Conservation (phyloP, 2,329 filamentous ascomycete genomes). For the Sarocladium oryzae region DNA sequence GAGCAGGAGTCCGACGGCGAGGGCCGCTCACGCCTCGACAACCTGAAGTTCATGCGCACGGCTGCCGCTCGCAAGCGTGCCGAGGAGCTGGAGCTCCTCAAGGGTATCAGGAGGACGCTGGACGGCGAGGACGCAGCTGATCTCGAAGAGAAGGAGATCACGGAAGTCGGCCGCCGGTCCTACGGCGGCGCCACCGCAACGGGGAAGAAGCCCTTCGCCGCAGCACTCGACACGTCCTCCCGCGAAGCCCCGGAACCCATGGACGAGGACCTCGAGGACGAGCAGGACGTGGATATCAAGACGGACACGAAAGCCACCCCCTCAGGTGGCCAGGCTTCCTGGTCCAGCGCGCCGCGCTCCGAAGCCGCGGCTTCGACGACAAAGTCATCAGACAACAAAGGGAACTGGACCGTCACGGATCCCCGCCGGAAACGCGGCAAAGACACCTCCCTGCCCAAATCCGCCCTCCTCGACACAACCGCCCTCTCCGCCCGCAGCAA, state of each 20-base stretch:
- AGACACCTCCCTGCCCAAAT: constrained; percentile 13
- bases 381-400: constrained; percentile 23
- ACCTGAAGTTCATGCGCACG: constrained; percentile 92
- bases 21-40: constrained; percentile 59
- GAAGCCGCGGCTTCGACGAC: constrained; percentile 13
- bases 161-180: constrained; percentile 61
- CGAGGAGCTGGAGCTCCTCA: constrained; percentile 69
- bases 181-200: constrained; percentile 49
- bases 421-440: constrained; percentile 8
- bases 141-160: constrained; percentile 44
- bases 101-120: constrained; percentile 64
- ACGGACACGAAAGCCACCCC: constrained; percentile 17
- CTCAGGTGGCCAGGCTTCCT: constrained; percentile 11
- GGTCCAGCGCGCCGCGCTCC: constrained; percentile 1
- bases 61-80: constrained; percentile 68
- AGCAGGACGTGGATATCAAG: constrained; percentile 19
- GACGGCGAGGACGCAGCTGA: constrained; percentile 51
- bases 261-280: constrained; percentile 20
- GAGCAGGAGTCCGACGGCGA: constrained; percentile 38
- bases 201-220: constrained; percentile 22
- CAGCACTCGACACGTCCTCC: constrained; percentile 23
- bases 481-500: constrained; percentile 16
- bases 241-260: constrained; percentile 18
- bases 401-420: constrained; percentile 18
- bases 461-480: constrained; percentile 17